Base-by-base conservation (phyloP, 2,329 filamentous ascomycete genomes). In the Cladosporium phlei region DNA sequence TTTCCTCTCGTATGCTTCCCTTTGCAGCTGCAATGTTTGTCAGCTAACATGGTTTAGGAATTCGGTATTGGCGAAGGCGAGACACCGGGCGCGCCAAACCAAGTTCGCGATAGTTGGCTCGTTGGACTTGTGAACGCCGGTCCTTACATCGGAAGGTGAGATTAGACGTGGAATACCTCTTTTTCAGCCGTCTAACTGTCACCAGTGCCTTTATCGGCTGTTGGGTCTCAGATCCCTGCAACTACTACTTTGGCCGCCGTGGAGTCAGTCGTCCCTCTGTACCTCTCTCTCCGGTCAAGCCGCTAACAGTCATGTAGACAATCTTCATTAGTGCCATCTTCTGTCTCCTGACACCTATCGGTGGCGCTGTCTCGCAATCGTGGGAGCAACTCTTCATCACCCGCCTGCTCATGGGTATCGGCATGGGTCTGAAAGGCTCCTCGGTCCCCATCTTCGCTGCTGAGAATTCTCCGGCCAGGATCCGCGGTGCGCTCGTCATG, bases 81-180 rank as follows among this genome's bases (percentile, higher is more conserved):
- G 3, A 52, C 40, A 14, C 21, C 43, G 28, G 50, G 35, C 7
- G 44, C 44, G 32, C 62, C 61, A 32, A 66, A 68, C 19, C 68
- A 69, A 25, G 61, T 64, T 4, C 63, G 63, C 29, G 75, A 81
- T 56, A 68, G 69, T 14, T 80, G 77, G 71, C 68, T 86, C 25
- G 70, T 86, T n/a, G 85, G 85, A 34, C 65, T 86, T 2, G 69
- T 88, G 51, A 88, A 88, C 52, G 70, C 76, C 17, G 74, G 68
- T 38, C 69, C 76, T 0, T 77, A 82, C 45, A 68, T 81, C 40
- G 75, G 73, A 40, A 42, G 40, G 40, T 44, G 27, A 9, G 22
- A 28, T 8, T 5, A n/a, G n/a, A n/a, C n/a, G n/a, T n/a, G n/a
- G n/a, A n/a, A n/a, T n/a, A n/a, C n/a, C n/a, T n/a, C n/a, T n/a